phyloP scores from a whole-genome alignment of 768 basidiomycete genomes.

The Trametes sanguinea region DNA sequence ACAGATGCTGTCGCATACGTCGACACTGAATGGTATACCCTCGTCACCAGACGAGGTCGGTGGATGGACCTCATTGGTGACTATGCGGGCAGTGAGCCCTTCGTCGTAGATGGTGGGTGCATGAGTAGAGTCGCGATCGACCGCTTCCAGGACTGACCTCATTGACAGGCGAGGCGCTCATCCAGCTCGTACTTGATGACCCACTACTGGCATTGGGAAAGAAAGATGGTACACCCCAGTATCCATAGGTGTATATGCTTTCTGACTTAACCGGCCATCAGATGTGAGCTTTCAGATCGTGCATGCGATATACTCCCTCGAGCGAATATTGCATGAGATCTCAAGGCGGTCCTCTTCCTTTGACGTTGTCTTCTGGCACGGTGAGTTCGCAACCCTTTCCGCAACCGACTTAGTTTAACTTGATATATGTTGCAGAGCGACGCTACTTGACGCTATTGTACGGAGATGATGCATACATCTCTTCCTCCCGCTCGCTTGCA shows the following conservation, averaged over 20 bases:
- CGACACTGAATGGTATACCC: slow-evolving; percentile 43
- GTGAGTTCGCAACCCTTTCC: slow-evolving; percentile 34
- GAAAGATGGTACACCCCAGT: slow-evolving; percentile 36
- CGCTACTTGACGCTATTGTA: slow-evolving; percentile 46
- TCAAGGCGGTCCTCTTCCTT: slow-evolving; percentile 53
- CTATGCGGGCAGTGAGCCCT: slow-evolving; percentile 67
- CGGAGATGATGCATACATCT: slow-evolving; percentile 37
- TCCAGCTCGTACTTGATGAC: slow-evolving; percentile 61
- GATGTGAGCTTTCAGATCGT: slow-evolving; percentile 62
- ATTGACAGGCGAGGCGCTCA: slow-evolving; percentile 56
- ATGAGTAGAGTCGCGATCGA: slow-evolving; percentile 49
- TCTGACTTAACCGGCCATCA: slow-evolving; percentile 22
- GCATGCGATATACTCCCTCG: slow-evolving; percentile 59
- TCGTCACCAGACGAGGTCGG: slow-evolving; percentile 39
- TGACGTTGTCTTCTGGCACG: slow-evolving; percentile 65
- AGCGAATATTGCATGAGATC: slow-evolving; percentile 53
- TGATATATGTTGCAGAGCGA: slow-evolving; percentile 37
- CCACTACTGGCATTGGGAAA: slow-evolving; percentile 59
- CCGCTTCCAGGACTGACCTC: slow-evolving; percentile 44
- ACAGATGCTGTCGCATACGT: slow-evolving; percentile 26
- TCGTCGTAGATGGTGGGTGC: slow-evolving; percentile 60
- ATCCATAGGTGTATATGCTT: no score
- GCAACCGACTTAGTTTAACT: neutral
- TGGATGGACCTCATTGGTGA: slow-evolving; percentile 76
- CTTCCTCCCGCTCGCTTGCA: slow-evolving; percentile 53